Base-by-base conservation (phyloP, 2,329 filamentous ascomycete species). In the Tympanopsis confertula region DNA sequence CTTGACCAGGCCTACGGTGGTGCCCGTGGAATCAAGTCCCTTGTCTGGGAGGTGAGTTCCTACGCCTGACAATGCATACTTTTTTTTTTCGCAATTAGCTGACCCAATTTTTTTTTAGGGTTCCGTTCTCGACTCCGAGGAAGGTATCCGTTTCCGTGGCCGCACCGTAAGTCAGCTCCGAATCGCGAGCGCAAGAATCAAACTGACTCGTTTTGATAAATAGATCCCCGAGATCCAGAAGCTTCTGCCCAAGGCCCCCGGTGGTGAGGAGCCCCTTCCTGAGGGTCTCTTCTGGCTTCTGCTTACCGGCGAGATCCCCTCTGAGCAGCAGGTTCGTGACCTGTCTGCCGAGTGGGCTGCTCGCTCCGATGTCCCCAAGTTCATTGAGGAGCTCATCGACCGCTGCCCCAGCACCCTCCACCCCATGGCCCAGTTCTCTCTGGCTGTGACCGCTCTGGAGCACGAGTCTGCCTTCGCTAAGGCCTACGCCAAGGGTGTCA, bases 221-320 rank as follows among this genome's bases (percentile, higher is more conserved):
- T 13, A 33, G 30, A 98, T 98, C 56, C 91, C 91, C 53, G 91
- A 98, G 69, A 95, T 88, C 79, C 91, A 96, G 75, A 71, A 95
- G 66, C 70, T 94, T 55, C 86, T 98, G 42, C 91, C 91, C 65
- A 95, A 94, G 75, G 91, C 89, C 45, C 86, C 88, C 47, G 91
- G 91, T 57, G 91, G 91, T 71, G 77, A 87, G 63, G 89, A 98
- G 76, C 91, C 91, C 59, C 81, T 98, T 40, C 91, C 91, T 43
- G 91, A 98, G 77, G 88, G 89, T 77, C 87, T 98, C 61, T 98
- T 98, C 84, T 98, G 91, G 91, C 84, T 98, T 53, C 86, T 98
- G 61, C 67, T 98, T 65, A 98, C 91, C 47, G 91, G 91, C 52
- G 91, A 98, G 77, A 86, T 98, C 50, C 91, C 91, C 53, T 84